Evolutionary conservation across 2,329 filamentous ascomycete species (phyloP).

Genomic region (Ophiostoma fasciatum): DNA sequence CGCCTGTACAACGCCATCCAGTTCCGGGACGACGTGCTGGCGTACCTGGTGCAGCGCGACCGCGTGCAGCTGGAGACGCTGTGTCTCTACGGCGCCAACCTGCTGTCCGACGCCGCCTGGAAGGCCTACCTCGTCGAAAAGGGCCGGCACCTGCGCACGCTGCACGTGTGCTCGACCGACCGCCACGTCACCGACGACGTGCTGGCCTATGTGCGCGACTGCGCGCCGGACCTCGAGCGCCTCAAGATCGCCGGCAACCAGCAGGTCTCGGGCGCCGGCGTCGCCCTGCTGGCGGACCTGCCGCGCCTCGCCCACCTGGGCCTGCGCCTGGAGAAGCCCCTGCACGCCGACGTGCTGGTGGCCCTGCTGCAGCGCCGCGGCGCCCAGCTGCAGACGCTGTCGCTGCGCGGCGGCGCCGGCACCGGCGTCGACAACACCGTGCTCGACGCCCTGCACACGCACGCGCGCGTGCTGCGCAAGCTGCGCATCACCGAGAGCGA

Average conservation of each 20-base stretch:
- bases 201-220: constrained; percentile 42
- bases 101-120: constrained; percentile 68
- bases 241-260: constrained; percentile 76
- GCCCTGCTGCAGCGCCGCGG: constrained; percentile 50
- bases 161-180: constrained; percentile 77
- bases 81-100: constrained; percentile 70
- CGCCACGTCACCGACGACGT: constrained; percentile 63
- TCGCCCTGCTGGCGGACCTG: constrained; percentile 50
- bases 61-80: constrained; percentile 50
- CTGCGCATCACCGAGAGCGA: constrained; percentile 70
- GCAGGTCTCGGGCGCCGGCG: constrained; percentile 48
- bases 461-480: constrained; percentile 56
- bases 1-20: constrained; percentile 78
- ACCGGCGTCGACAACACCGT: constrained; percentile 51
- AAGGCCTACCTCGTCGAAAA: constrained; percentile 49
- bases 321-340: constrained; percentile 47
- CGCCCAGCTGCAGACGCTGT: constrained; percentile 56
- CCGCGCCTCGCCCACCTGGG: constrained; percentile 57
- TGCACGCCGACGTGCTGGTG: constrained; percentile 42
- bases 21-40: constrained; percentile 72
- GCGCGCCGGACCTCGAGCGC: constrained; percentile 54
- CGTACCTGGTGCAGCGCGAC: constrained; percentile 63
- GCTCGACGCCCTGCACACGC: constrained; percentile 53
- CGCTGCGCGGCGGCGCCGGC: constrained; percentile 50
- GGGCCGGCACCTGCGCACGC: constrained; percentile 46